These are phyloP conservation scores for Podaxis pistillaris DNA, from an alignment of 768 basidiomycete genomes.

Conservation along the genomic window DNA sequence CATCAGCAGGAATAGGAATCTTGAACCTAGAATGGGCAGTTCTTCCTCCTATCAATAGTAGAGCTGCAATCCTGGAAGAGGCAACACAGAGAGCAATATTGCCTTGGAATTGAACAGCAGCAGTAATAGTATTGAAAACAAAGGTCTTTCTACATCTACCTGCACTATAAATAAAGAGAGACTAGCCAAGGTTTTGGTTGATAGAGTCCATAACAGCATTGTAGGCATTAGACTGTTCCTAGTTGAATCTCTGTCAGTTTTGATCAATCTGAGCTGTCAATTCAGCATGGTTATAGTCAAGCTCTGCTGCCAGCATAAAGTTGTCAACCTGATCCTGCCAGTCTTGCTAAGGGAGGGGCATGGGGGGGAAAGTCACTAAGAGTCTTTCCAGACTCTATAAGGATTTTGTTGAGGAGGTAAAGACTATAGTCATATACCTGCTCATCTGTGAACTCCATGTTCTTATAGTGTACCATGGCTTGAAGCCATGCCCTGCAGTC, in stretches of 20 bases:
- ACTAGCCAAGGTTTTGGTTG: conserved; percentile 15
- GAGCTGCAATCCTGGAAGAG: conserved; percentile 43
- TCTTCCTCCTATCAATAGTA: neutral
- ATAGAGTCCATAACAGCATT: conserved; percentile 27
- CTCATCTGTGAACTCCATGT: conserved; percentile 21
- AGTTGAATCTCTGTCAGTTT: conserved; percentile 19
- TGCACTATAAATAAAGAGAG: conserved; percentile 40
- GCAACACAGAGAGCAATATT: conserved; percentile 45
- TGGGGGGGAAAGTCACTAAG: conserved; percentile 22
- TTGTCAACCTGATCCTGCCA: conserved; percentile 27
- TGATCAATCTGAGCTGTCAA: neutral
- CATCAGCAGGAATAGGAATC: neutral
- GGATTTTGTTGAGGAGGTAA: conserved; percentile 25
- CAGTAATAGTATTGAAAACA: conserved; percentile 34
- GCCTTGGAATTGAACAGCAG: conserved; percentile 22
- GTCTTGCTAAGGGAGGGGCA: conserved; percentile 27
- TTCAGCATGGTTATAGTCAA: conserved; percentile 23
- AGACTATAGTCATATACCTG: conserved; percentile 42
- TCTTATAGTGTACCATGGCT: conserved; percentile 16
- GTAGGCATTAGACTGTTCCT: conserved; percentile 27
- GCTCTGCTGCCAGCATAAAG: conserved; percentile 31
- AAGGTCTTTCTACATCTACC: conserved; percentile 48
- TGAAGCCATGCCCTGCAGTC: conserved; percentile 25
- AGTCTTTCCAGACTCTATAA: conserved; percentile 22
- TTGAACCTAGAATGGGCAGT: neutral